phyloP scores from a whole-genome alignment of 345 rosid genomes.

The Salix caprea region DNA sequence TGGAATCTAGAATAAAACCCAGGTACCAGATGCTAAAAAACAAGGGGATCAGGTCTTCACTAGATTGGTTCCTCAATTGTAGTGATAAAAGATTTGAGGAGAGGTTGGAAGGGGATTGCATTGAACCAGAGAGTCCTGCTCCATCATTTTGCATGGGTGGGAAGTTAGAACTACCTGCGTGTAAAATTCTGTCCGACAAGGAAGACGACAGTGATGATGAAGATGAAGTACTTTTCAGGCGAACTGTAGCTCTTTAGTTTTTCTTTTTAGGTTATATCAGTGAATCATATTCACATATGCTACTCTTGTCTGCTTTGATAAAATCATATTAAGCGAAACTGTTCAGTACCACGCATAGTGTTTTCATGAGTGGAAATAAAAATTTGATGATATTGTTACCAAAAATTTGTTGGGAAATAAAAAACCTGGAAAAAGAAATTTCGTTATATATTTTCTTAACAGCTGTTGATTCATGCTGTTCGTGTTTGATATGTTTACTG shows the following conservation, averaged over 20 bases:
- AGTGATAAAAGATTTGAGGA: constrained; percentile 93
- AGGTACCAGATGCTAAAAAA: constrained; percentile 67
- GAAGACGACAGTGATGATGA: constrained; percentile 67
- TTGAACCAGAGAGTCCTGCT: constrained; percentile 64
- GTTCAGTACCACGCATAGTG: too few relatives aligned
- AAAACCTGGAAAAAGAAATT: too few relatives aligned
- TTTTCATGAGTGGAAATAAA: too few relatives aligned
- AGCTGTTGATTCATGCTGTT: too few relatives aligned
- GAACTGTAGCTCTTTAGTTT: constrained; percentile 21
- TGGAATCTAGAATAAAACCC: constrained; percentile 92
- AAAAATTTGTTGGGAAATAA: too few relatives aligned
- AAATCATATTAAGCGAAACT: too few relatives aligned
- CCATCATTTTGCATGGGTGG: constrained; percentile 80
- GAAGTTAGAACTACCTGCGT: constrained; percentile 61
- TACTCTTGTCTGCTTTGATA: too few relatives aligned
- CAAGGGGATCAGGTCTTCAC: constrained; percentile 66
- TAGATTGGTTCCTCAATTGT: constrained; percentile 90
- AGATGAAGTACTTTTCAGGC: constrained; percentile 35
- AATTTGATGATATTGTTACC: too few relatives aligned
- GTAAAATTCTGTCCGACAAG: constrained; percentile 62
- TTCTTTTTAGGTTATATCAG: neutral
- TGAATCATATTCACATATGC: neutral
- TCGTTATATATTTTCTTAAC: too few relatives aligned
- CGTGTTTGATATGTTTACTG: too few relatives aligned
- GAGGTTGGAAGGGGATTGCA: constrained; percentile 59